Base-by-base conservation (phyloP, 2,329 filamentous ascomycete species). In the Dactylonectria macrodidyma region DNA sequence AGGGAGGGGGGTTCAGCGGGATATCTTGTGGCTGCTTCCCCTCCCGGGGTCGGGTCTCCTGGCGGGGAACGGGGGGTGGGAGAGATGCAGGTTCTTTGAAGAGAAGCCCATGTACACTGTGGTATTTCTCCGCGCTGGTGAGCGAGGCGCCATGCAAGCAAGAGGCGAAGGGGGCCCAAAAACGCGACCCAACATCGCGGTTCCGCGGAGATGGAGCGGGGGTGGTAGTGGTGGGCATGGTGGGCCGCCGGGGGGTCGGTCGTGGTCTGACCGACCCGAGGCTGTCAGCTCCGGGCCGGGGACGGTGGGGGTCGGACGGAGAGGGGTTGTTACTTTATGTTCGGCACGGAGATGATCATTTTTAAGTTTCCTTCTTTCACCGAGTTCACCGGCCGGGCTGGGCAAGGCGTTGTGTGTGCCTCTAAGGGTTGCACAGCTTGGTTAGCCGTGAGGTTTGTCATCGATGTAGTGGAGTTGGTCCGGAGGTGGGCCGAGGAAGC, bases 401-500 rank as follows among this genome's bases (percentile, higher is more conserved):
- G 26, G 26, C 26, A 30, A 30, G 26, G 26, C 4, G 4, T 4
- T 30, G 26, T 51, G 19, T 9, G 33, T 54, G 34, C 30, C 33
- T 22, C 10, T 14, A 54, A 2, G 36, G 36, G 22, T 5, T 46
- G 41, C 55, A 7, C 55, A 22, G 55, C 55, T 47, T 46, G 5
- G 33, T 44, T n/a, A 5, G 14, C 41, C 24, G n/a, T 33, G 33
- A 24, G 14, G 16, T 48, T 16, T 48, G 56, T 36, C 41, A 26
- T 47, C 26, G n/a, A 44, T 56, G n/a, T 3, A 38, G 22, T 56
- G 44, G 19, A 48, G 30, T 36, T 59, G 57, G n/a, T 22, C 19
- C n/a, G 46, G 33, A n/a, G 50, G 34, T 55, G 36, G 33, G 47
- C 58, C 58, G 58, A 60, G 34, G 14, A 51, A 60, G 47, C 46